Percentiles rank a stretch among this genome's conserved stretches.
Conservation (phyloP, 805 yeast genomes). For the Wickerhamiella parazyma region DNA sequence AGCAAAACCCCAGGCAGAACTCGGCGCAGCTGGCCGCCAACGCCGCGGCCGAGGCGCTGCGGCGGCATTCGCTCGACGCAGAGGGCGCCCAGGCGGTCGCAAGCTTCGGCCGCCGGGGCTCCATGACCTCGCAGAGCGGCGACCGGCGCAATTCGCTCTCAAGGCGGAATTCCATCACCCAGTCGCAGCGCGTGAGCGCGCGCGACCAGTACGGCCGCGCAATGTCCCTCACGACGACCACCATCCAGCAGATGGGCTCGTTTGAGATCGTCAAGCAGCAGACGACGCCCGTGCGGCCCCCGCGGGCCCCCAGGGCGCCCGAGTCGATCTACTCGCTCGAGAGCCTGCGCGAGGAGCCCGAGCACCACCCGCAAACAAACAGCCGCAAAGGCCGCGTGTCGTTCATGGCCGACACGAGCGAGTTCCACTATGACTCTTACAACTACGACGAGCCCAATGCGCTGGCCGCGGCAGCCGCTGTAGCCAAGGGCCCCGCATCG, state of each 20-base stretch:
- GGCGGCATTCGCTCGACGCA: slow-evolving; percentile 24
- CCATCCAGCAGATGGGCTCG: slow-evolving; percentile 26
- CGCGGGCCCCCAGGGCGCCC: slow-evolving; percentile 1
- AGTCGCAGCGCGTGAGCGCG: slow-evolving; percentile 19
- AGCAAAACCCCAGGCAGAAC: slow-evolving; percentile 3
- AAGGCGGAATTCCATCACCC: slow-evolving; percentile 20
- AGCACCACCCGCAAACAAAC: background rate
- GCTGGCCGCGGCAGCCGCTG: slow-evolving; percentile 12
- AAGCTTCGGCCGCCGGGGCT: slow-evolving; percentile 12
- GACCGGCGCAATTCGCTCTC: slow-evolving; percentile 11
- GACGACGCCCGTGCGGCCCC: slow-evolving; percentile 17
- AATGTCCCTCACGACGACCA: slow-evolving; percentile 27
- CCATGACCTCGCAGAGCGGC: slow-evolving; percentile 12
- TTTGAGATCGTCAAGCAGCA: slow-evolving; percentile 25
- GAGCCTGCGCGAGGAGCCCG: background rate
- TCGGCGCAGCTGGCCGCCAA: slow-evolving; percentile 16
- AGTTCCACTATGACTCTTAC: slow-evolving; percentile 18
- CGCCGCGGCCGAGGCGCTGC: slow-evolving; percentile 28
- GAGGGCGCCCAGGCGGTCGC: slow-evolving; percentile 18
- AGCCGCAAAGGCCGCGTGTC: slow-evolving; percentile 1
- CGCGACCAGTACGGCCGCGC: slow-evolving; percentile 24
- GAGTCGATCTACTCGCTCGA: slow-evolving; percentile 6
- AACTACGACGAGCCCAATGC: slow-evolving; percentile 13
- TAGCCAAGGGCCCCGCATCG: slow-evolving; percentile 8
- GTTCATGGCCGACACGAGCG: slow-evolving; percentile 12